Base-by-base conservation (phyloP, 441 rosid species). In the Jatropha multifida region DNA sequence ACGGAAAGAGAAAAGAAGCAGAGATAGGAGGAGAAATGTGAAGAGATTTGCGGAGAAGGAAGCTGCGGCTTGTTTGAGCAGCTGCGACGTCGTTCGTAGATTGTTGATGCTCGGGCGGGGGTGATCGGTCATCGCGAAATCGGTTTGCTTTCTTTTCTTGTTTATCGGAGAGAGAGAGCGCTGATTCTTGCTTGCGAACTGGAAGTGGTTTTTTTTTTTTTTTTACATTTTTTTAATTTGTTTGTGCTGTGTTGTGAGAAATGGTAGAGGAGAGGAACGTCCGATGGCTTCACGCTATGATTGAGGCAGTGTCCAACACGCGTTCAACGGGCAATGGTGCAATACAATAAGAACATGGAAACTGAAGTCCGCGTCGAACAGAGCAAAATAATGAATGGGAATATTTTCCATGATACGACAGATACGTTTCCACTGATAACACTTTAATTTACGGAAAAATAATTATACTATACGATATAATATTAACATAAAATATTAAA, bases 1-100 rank as follows among this genome's bases (percentile, higher is more conserved):
- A 44, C 97, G 99, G 85, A 93, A 96, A 63, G 96, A 86, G 84
- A 90, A 87, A 65, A 96, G 91, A 62, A 95, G 84, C 46, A 90
- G 69, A 59, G 98, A 87, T 66, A 95, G 89, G 85, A 88, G 78
- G 74, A 92, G 70, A 74, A 92, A 87, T 18, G 88, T 81, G 86
- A 83, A 80, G 48, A 87, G 85, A 74, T 84, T 88, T n/a, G 89
- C 56, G n/a, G 85, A 72, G 85, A 92, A 86, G 32, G 86, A 79
- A 41, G 81, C 12, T 14, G 87, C 79, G 5, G 98, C 74, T 38
- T 83, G 85, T 72, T 79, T 88, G 73, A 95, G 74, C 26, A 93
- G 77, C 69, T 86, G 86, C 2, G 89, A 38, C 60, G 99, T 90
- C 73, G 91, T 82, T 5, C 96, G 88, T 69, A 93, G 87, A 74